phyloP scores from a whole-genome alignment of 495 filamentous ascomycete species.

The Penicillium subrubescens region DNA sequence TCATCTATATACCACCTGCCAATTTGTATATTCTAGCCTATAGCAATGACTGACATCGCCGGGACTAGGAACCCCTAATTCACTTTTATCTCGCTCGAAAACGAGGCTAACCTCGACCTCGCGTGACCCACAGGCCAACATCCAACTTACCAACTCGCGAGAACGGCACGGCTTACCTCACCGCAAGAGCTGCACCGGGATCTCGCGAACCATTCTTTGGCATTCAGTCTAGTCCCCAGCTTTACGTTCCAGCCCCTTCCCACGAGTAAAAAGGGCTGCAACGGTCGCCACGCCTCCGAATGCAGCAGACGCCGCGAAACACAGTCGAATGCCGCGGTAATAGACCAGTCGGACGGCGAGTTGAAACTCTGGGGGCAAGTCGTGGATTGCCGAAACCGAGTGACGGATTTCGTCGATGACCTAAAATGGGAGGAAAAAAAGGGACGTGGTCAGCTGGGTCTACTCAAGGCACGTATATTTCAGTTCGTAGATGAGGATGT shows the following conservation, averaged over 20 bases:
- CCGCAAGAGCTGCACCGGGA: background rate
- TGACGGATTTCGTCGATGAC: conserved; percentile 63
- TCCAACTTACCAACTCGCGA: background rate
- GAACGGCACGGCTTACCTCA: background rate
- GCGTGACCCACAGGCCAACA: background rate
- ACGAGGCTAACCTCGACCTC: background rate
- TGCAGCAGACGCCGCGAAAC: conserved; percentile 55
- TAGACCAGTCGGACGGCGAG: conserved; percentile 61
- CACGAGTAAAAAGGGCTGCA: conserved; percentile 53
- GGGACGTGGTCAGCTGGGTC: conserved; percentile 21
- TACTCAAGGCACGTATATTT: background rate
- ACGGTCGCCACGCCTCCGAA: conserved; percentile 53
- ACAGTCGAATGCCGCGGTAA: conserved; percentile 56
- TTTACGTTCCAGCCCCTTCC: conserved; percentile 41
- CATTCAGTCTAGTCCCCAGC: conserved; percentile 10
- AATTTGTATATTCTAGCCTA: background rate
- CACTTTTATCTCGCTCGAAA: background rate
- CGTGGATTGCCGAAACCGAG: conserved; percentile 56
- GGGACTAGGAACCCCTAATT: no score
- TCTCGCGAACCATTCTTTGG: background rate
- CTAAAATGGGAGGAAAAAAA: conserved; percentile 33
- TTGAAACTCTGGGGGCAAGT: conserved; percentile 60
- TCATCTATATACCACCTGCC: background rate
- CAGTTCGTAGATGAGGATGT: conserved; percentile 40
- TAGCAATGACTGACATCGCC: background rate